A percentile compares a stretch with the other conserved stretches of the same genome.
phyloP scores from a whole-genome alignment of 1,139 yeast species.

The Geotrichum klebahnii region DNA sequence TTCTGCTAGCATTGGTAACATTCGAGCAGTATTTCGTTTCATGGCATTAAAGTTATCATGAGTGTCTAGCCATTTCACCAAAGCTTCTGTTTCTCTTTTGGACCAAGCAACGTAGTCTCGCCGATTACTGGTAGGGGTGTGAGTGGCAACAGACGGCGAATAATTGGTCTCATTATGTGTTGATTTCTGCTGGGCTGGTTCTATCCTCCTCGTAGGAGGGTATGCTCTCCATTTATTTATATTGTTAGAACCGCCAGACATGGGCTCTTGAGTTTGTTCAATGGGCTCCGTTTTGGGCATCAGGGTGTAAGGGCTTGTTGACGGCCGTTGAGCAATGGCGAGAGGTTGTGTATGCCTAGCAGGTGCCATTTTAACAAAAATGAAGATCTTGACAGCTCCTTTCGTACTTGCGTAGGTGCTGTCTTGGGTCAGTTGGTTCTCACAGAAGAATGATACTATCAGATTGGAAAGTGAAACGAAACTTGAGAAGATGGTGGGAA shows the following conservation, averaged over 20 bases:
- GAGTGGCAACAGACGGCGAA: neutral
- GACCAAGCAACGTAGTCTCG: constrained; percentile 24
- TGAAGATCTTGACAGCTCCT: neutral
- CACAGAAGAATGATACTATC: neutral
- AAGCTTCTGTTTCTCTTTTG: constrained; percentile 21
- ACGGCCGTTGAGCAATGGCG: constrained; percentile 4
- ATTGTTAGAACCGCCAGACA: neutral
- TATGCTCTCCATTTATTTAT: neutral
- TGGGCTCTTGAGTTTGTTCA: neutral
- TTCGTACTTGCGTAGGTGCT: neutral
- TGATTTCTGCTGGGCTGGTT: constrained; percentile 10
- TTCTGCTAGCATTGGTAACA: constrained; percentile 21
- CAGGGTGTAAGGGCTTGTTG: constrained; percentile 4
- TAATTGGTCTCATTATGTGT: neutral
- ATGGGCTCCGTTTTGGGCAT: constrained; percentile 3
- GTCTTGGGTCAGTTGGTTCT: neutral
- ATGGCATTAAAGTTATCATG: constrained; percentile 21
- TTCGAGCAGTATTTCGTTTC: constrained; percentile 20
- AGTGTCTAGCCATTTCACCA: constrained; percentile 20
- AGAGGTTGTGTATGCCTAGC: constrained; percentile 1
- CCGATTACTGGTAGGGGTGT: constrained; percentile 10
- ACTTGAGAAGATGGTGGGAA: too few species aligned
- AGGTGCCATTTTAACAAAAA: constrained; percentile 7
- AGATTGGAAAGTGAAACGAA: neutral
- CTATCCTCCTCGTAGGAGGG: constrained; percentile 12